These are phyloP conservation scores for Cryphonectria carpinicola DNA, from an alignment of 2,329 filamentous ascomycete genomes.

Conservation along the genomic window DNA sequence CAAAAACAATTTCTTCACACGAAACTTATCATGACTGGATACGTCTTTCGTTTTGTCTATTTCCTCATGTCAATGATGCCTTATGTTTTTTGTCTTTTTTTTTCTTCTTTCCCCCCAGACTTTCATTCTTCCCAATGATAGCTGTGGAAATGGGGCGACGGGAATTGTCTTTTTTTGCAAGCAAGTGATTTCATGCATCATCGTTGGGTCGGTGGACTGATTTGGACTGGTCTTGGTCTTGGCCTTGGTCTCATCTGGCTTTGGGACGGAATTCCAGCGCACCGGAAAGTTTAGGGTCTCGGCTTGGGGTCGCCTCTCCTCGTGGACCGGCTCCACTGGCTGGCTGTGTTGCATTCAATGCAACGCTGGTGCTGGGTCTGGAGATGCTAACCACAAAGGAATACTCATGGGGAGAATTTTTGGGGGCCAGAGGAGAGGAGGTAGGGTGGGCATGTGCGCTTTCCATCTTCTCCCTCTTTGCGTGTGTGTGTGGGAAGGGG, in stretches of 20 bases:
- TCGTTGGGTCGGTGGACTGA: not conserved
- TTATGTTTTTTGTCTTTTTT: not conserved
- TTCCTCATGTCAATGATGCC: not conserved
- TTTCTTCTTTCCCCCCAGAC: too few relatives aligned
- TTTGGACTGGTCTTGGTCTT: not conserved
- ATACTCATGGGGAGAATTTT: not conserved
- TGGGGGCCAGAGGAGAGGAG: not conserved
- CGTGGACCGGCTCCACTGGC: not conserved
- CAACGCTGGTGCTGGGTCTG: not conserved
- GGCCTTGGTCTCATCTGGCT: not conserved
- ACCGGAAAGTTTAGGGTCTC: not conserved
- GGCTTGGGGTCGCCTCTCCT: conserved; percentile 3
- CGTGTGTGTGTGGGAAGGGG: too few relatives aligned
- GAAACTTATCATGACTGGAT: conserved; percentile 1
- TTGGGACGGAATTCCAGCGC: not conserved
- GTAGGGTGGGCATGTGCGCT: too few relatives aligned
- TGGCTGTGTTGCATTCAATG: not conserved
- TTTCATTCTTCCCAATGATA: not conserved
- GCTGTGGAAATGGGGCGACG: not conserved
- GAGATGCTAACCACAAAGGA: not conserved
- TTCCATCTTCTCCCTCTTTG: too few relatives aligned
- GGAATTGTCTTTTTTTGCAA: not conserved
- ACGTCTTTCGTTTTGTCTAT: not conserved
- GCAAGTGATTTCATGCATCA: not conserved
- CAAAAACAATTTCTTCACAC: conserved; percentile 3